Evolutionary conservation across 2,329 filamentous ascomycete genomes (phyloP).

Genomic region (Botryosphaeria dothidea): DNA sequence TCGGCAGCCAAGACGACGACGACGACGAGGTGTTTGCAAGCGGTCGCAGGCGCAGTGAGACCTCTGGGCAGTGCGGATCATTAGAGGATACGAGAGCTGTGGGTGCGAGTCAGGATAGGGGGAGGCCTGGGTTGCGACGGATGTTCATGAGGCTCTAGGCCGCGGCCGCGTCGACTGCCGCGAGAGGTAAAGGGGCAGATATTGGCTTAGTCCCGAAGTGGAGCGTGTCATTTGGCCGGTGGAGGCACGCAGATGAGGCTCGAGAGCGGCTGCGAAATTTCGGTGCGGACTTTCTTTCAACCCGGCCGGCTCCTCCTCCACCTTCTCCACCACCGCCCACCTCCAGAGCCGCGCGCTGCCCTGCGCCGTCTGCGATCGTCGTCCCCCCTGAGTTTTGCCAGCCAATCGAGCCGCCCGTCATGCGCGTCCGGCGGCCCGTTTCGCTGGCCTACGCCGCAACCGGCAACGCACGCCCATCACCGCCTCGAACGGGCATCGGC

Average conservation of each 20-base stretch:
- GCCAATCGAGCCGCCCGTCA: background rate
- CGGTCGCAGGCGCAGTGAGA: background rate
- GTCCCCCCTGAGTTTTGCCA: background rate
- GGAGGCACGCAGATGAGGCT: background rate
- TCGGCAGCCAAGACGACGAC: background rate
- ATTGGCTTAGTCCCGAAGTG: slow-evolving; percentile 11
- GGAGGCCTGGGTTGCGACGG: background rate
- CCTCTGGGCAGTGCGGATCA: background rate
- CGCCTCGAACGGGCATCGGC: background rate
- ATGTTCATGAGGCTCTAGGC: background rate
- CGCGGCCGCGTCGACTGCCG: background rate
- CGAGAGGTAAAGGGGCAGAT: slow-evolving; percentile 10
- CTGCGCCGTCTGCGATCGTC: background rate
- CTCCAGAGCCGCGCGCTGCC: background rate
- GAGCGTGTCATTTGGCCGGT: slow-evolving; percentile 6
- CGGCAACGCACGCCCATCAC: background rate
- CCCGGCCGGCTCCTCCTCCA: background rate
- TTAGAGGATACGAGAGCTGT: slow-evolving; percentile 6
- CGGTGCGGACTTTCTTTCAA: background rate
- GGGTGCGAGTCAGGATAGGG: background rate
- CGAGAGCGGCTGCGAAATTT: background rate
- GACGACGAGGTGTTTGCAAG: background rate
- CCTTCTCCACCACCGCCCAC: background rate
- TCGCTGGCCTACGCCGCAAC: background rate
- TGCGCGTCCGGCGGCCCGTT: background rate